Conservation (phyloP, 352 stramenopile species). For the Phytopythium cucurbitacearum region DNA sequence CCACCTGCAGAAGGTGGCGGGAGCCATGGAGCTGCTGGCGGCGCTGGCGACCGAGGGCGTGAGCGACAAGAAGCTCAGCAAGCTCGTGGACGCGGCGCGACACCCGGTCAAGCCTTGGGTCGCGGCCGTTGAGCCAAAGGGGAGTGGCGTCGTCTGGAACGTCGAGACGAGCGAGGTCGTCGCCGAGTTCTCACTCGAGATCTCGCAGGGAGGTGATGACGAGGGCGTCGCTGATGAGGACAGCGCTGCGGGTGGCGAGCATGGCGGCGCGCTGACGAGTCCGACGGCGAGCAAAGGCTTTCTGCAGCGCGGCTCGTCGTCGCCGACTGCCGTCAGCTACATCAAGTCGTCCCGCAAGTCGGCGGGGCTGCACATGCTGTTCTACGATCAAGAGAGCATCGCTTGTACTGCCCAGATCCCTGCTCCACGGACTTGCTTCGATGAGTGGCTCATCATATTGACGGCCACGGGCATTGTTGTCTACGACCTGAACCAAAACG, state of each 20-base stretch:
- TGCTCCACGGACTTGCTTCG: slow-evolving; percentile 48
- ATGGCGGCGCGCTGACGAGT: slow-evolving; percentile 6
- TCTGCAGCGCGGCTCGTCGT: slow-evolving; percentile 32
- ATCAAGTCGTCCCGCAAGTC: slow-evolving; percentile 43
- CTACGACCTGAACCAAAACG: slow-evolving; percentile 67
- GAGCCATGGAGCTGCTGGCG: slow-evolving; percentile 51
- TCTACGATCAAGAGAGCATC: slow-evolving; percentile 75
- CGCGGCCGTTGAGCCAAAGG: slow-evolving; percentile 60
- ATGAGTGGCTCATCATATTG: slow-evolving; percentile 70
- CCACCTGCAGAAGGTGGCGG: slow-evolving; percentile 45
- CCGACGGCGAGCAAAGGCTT: slow-evolving; percentile 26
- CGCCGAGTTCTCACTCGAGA: slow-evolving; percentile 59
- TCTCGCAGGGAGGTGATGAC: slow-evolving; percentile 34
- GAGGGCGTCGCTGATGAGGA: slow-evolving; percentile 12
- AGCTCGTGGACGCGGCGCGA: slow-evolving; percentile 57
- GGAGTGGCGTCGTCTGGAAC: slow-evolving; percentile 62
- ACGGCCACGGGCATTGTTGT: slow-evolving; percentile 56
- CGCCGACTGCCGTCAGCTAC: slow-evolving; percentile 37
- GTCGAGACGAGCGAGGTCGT: slow-evolving; percentile 64
- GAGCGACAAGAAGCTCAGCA: slow-evolving; percentile 70
- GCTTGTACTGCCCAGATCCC: slow-evolving; percentile 31
- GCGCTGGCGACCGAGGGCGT: slow-evolving; percentile 45
- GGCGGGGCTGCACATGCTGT: slow-evolving; percentile 52
- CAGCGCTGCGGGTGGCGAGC: not conserved
- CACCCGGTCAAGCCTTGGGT: slow-evolving; percentile 67